A percentile compares a stretch with the other conserved stretches of the same genome.
phyloP scores from a whole-genome alignment of 2,329 filamentous ascomycete genomes.

The Proliferodiscus dingleyae region DNA sequence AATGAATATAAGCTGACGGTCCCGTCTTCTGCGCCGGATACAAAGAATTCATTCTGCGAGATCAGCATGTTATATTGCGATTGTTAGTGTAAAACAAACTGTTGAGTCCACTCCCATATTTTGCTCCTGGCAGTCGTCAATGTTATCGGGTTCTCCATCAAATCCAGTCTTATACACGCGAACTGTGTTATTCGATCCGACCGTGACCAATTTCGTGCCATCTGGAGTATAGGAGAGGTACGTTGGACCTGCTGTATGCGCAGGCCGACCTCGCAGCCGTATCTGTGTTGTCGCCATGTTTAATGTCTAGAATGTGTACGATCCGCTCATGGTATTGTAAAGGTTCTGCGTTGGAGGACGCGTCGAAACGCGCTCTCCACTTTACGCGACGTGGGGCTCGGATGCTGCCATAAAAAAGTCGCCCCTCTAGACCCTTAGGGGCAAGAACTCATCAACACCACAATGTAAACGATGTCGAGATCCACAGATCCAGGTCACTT shows the following conservation, averaged over 20 bases:
- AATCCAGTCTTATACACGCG: conserved; percentile 88
- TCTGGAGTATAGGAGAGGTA: conserved; percentile 86
- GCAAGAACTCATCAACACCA: conserved; percentile 4
- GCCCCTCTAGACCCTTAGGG: background rate
- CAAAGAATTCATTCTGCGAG: conserved; percentile 68
- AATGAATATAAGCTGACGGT: conserved; percentile 94
- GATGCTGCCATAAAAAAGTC: too few species aligned
- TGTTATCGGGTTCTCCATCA: conserved; percentile 85
- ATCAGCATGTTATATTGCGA: conserved; percentile 9
- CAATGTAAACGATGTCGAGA: conserved; percentile 48
- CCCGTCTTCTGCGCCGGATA: conserved; percentile 89
- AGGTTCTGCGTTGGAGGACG: conserved; percentile 10
- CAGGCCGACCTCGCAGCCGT: conserved; percentile 60
- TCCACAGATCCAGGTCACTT: conserved; percentile 75
- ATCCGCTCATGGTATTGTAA: conserved; percentile 1
- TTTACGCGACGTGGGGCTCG: conserved; percentile 23
- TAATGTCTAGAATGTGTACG: conserved; percentile 1
- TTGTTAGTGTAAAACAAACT: conserved; percentile 33
- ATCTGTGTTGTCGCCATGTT: conserved; percentile 32
- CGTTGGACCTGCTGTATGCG: conserved; percentile 79
- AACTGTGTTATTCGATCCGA: conserved; percentile 89
- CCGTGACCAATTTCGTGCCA: conserved; percentile 81
- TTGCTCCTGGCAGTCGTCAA: conserved; percentile 86
- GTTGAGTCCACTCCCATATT: conserved; percentile 75
- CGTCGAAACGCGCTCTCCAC: conserved; percentile 18